These are phyloP conservation scores for Lepidopterella palustris DNA, from an alignment of 495 filamentous ascomycete genomes.

Conservation along the genomic window DNA sequence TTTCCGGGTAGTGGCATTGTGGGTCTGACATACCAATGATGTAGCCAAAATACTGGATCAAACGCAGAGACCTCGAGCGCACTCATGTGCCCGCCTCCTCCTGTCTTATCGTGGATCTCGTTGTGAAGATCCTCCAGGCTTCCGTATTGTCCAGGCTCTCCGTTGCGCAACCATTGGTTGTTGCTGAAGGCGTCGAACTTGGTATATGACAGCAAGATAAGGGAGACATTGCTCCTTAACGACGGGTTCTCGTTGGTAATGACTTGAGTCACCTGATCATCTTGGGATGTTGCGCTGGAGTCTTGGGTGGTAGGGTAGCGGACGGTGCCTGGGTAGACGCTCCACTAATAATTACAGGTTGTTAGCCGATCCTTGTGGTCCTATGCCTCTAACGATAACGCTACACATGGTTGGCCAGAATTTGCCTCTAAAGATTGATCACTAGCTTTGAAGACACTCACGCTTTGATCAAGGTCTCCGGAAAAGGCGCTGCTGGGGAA, in stretches of 20 bases:
- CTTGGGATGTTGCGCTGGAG: constrained; percentile 5
- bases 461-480: constrained; percentile 4
- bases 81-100: constrained; percentile 17
- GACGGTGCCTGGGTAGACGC: constrained; percentile 3
- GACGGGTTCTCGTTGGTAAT: constrained; percentile 13
- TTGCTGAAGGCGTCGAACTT: constrained; percentile 16
- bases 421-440: too few relatives aligned
- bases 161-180: constrained; percentile 7
- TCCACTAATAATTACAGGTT: constrained; percentile 11
- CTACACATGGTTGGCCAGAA: too few relatives aligned
- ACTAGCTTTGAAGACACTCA: background rate
- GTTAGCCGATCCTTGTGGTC: background rate
- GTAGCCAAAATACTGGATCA: constrained; percentile 24
- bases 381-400: too few relatives aligned
- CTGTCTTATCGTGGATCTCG: constrained; percentile 18
- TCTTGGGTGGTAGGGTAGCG: constrained; percentile 7
- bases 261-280: constrained; percentile 5
- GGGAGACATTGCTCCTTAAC: constrained; percentile 16
- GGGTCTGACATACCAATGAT: constrained; percentile 12
- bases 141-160: constrained; percentile 4
- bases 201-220: constrained; percentile 13
- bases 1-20: background rate
- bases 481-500: constrained; percentile 1
- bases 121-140: constrained; percentile 15
- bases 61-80: constrained; percentile 16